Evolutionary conservation across 2,329 filamentous ascomycete genomes (phyloP).

Genomic region (Endoconidiophora laricicola): DNA sequence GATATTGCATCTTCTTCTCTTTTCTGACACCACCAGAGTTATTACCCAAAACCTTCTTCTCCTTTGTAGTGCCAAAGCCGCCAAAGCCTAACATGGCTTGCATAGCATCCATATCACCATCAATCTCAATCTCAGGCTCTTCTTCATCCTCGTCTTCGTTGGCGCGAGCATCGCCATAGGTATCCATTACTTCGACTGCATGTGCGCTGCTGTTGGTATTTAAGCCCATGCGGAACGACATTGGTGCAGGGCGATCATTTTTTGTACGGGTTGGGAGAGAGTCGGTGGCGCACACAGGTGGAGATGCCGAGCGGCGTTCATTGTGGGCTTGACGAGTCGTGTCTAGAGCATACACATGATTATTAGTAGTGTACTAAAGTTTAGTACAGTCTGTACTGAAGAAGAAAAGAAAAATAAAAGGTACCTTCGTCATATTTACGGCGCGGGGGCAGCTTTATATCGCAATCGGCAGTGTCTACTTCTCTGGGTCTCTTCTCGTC

Average conservation of each 20-base stretch:
- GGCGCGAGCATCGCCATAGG: slow-evolving; percentile 3
- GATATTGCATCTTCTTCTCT: slow-evolving; percentile 87
- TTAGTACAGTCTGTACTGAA: neutral
- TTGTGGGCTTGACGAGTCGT: slow-evolving; percentile 15
- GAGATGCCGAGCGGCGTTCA: slow-evolving; percentile 24
- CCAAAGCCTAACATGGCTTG: slow-evolving; percentile 80
- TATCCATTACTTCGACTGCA: neutral
- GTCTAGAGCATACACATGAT: neutral
- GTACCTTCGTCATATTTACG: slow-evolving; percentile 14
- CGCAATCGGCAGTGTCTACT: slow-evolving; percentile 15
- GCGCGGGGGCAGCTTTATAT: neutral
- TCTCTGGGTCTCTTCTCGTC: neutral
- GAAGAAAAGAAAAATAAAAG: neutral
- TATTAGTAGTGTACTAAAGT: neutral
- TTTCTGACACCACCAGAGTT: slow-evolving; percentile 67
- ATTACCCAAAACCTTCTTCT: slow-evolving; percentile 78
- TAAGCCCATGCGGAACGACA: slow-evolving; percentile 24
- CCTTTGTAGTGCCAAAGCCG: slow-evolving; percentile 72
- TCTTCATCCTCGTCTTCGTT: slow-evolving; percentile 22
- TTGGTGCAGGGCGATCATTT: slow-evolving; percentile 15
- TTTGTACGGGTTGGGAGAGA: slow-evolving; percentile 23
- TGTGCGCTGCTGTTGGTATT: slow-evolving; percentile 14
- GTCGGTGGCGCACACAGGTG: slow-evolving; percentile 14
- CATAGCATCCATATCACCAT: slow-evolving; percentile 58
- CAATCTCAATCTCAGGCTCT: slow-evolving; percentile 35